phyloP scores from a whole-genome alignment of 176 grass and related monocot species.

The Aegilops umbellulata region DNA sequence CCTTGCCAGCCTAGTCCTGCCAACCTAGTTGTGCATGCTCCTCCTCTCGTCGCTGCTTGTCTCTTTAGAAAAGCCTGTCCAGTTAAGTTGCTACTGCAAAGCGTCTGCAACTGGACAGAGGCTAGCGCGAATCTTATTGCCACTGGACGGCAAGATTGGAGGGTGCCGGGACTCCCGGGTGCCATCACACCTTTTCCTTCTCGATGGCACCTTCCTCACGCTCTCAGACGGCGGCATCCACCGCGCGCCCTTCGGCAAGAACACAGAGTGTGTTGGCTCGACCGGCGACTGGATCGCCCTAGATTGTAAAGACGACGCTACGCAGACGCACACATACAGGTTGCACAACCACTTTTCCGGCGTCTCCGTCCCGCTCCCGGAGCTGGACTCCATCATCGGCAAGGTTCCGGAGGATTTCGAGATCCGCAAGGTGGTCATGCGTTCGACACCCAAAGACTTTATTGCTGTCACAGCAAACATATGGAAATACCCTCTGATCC shows the following conservation, averaged over 20 bases:
- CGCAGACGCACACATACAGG: background rate
- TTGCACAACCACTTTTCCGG: background rate
- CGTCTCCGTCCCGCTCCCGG: background rate
- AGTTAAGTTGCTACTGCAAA: no score
- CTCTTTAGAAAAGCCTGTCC: no score
- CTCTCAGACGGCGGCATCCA: background rate
- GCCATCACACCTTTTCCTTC: no score
- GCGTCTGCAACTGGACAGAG: no score
- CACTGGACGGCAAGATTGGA: no score
- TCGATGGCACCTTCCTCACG: background rate
- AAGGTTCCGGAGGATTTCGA: background rate
- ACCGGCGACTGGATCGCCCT: background rate
- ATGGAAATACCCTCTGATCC: background rate
- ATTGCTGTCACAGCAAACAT: background rate
- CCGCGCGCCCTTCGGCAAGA: background rate
- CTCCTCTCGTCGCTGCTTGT: no score
- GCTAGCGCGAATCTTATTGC: no score
- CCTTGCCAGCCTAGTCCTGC: no score
- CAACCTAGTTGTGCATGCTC: no score
- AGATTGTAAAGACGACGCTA: background rate
- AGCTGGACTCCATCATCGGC: background rate
- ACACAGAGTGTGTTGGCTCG: background rate
- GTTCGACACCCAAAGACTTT: background rate
- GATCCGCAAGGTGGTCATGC: background rate
- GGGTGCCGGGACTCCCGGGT: no score